Evolutionary conservation across 148 eudicot species (phyloP).

Genomic region (Pouteria glomerata): DNA sequence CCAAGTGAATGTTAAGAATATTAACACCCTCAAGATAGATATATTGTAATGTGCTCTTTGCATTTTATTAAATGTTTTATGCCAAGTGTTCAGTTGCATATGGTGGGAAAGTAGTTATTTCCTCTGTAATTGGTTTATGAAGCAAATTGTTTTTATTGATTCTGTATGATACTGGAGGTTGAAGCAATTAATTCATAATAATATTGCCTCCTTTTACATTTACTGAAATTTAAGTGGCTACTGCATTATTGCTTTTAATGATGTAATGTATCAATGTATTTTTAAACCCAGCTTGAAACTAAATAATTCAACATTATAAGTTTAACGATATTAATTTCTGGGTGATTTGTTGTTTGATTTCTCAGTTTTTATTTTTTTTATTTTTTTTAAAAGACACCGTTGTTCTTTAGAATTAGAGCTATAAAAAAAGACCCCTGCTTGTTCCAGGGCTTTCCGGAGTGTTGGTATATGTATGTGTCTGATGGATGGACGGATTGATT

Average conservation of each 20-base stretch:
- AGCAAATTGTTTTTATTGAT: neutral
- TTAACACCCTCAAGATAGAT: neutral
- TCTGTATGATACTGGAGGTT: neutral
- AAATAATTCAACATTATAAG: too few species aligned
- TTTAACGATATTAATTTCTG: neutral
- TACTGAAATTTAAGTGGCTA: neutral
- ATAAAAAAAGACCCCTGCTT: too few species aligned
- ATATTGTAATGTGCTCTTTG: neutral
- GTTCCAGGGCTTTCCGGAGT: too few species aligned
- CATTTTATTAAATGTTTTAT: neutral
- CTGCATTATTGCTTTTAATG: neutral
- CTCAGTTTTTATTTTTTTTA: too few species aligned
- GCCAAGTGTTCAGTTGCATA: neutral
- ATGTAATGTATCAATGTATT: neutral
- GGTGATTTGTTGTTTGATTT: neutral
- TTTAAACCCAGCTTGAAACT: neutral
- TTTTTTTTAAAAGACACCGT: too few species aligned
- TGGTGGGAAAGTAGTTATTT: neutral
- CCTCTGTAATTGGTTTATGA: conserved; percentile 8
- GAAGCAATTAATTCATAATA: conserved; percentile 12
- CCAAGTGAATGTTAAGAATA: conserved; percentile 5
- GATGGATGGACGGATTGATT: too few species aligned
- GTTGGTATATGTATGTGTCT: too few species aligned
- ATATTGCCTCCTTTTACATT: neutral
- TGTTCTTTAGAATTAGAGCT: too few species aligned